Base-by-base conservation (phyloP, 2,329 filamentous ascomycete species). In the Fusarium tuaranense region DNA sequence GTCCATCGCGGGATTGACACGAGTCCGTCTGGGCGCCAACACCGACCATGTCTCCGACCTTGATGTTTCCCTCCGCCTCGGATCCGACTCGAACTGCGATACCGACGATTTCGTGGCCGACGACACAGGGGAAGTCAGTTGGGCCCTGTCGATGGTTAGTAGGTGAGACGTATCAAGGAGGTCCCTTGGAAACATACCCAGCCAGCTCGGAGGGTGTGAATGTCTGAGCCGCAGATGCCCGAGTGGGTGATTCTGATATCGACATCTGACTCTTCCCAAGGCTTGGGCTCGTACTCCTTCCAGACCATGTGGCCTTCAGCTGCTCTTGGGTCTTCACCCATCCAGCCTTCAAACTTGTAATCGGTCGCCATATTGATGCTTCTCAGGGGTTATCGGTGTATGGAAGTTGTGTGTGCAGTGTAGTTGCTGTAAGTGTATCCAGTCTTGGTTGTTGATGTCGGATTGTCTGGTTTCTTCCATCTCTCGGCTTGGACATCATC, bases 101-200 rank as follows among this genome's bases (percentile, higher is more conserved):
- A 25, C 91, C 91, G 63, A 92, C 87, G 25, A 93, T 92, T 75
- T 93, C 91, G 80, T 93, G 91, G 62, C 91, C 91, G n/a, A 91
- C 89, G 12, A 88, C 88, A 77, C 86, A 87, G 25, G 68, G 85
- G 81, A 80, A 81, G 20, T 72, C 58, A 5, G 74, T 76, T 7
- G 79, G 76, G 25, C 71, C 75, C 34, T 77, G 39, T 73, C 14
- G 8, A 5, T 8, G 39, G n/a, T 32, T 60, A 67, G 55, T 58
- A 53, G 18, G 48, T 27, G 51, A 18, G 13, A 1, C 13, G 36
- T 30, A 38, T 38, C 22, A 32, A n/a, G n/a, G n/a, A n/a, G n/a
- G n/a, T n/a, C n/a, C n/a, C n/a, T n/a, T n/a, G n/a, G n/a, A n/a
- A n/a, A 32, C 58, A 16, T 38, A 59, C 82, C 88, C 88, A 90